Base-by-base conservation (phyloP, 163 green algal species). In the Chlorella variabilis region DNA sequence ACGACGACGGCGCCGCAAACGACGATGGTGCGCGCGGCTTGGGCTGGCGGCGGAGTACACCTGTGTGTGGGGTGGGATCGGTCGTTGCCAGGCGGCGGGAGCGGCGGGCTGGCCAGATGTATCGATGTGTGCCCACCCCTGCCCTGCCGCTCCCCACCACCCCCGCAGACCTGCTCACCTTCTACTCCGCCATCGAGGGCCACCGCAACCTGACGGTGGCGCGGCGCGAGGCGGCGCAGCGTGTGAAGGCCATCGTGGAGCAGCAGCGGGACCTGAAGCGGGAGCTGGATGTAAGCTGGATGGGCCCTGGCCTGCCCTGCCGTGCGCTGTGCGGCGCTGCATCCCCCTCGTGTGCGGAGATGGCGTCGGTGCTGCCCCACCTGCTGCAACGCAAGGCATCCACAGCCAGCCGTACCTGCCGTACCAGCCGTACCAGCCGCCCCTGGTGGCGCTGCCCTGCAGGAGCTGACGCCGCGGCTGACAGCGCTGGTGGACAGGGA, bases 401-500 rank as follows among this genome's bases (percentile, higher is more conserved):
- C n/a, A n/a, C n/a, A n/a, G n/a, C n/a, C n/a, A n/a, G n/a, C n/a
- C n/a, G n/a, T n/a, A n/a, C n/a, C n/a, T n/a, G n/a, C n/a, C n/a
- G n/a, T n/a, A n/a, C n/a, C n/a, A n/a, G n/a, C n/a, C n/a, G n/a
- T n/a, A n/a, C n/a, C n/a, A n/a, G n/a, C n/a, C n/a, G n/a, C n/a
- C n/a, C n/a, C n/a, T n/a, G n/a, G n/a, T n/a, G n/a, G n/a, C 7
- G 36, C 36, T n/a, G 2, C 3, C 15, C 54, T 78, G 31, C 75
- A 77, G 66, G 61, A 68, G 29, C 31, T 82, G 45, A 20, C 63
- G 29, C 59, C 69, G 11, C 58, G 77, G 48, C 66, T 87, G 59
- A 31, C n/a, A 1, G 38, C 59, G 20, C 49, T 85, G 13, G 48
- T 87, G 58, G 61, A 85, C 0, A 56, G 79, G 33, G 83, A 87